A percentile compares a stretch with the other conserved stretches of the same genome.
Conservation (phyloP, 2,329 filamentous ascomycete species). For the Colletotrichum higginsianum region DNA sequence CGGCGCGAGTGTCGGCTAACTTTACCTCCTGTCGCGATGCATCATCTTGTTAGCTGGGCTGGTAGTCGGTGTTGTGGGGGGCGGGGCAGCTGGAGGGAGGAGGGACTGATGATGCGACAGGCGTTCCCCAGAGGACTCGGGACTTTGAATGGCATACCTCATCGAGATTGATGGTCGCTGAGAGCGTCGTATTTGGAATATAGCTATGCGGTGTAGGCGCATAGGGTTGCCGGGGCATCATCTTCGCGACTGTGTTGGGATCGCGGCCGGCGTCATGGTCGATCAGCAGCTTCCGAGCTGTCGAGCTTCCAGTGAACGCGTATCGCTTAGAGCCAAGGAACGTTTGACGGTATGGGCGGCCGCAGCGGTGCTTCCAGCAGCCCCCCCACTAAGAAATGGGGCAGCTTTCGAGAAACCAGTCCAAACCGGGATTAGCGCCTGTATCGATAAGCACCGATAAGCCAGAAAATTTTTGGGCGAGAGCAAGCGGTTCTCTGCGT, state of each 20-base stretch:
- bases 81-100: slow-evolving; percentile 19
- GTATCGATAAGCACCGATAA: slow-evolving; percentile 32
- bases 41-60: slow-evolving; percentile 34
- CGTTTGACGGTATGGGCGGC: slow-evolving; percentile 18
- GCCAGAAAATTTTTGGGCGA: slow-evolving; percentile 44
- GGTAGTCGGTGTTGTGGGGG: slow-evolving; percentile 66
- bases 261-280: slow-evolving; percentile 38
- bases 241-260: slow-evolving; percentile 51
- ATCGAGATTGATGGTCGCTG: slow-evolving; percentile 93
- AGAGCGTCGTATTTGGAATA: slow-evolving; percentile 85
- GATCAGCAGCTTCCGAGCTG: slow-evolving; percentile 30
- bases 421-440: background rate
- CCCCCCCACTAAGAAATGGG: slow-evolving; percentile 20
- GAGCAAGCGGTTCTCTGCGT: slow-evolving; percentile 22
- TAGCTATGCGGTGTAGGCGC: slow-evolving; percentile 93
- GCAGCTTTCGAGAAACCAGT: background rate
- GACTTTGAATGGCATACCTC: slow-evolving; percentile 70
- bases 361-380: slow-evolving; percentile 4
- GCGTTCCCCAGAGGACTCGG: slow-evolving; percentile 29
- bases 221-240: slow-evolving; percentile 79
- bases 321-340: slow-evolving; percentile 17
- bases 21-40: slow-evolving; percentile 82
- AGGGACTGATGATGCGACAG: background rate
- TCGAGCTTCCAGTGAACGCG: slow-evolving; percentile 11
- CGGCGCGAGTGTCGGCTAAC: slow-evolving; percentile 85